These are phyloP conservation scores for Trichosporon ovoides DNA, from an alignment of 1,284 basidiomycete genomes.

Conservation along the genomic window DNA sequence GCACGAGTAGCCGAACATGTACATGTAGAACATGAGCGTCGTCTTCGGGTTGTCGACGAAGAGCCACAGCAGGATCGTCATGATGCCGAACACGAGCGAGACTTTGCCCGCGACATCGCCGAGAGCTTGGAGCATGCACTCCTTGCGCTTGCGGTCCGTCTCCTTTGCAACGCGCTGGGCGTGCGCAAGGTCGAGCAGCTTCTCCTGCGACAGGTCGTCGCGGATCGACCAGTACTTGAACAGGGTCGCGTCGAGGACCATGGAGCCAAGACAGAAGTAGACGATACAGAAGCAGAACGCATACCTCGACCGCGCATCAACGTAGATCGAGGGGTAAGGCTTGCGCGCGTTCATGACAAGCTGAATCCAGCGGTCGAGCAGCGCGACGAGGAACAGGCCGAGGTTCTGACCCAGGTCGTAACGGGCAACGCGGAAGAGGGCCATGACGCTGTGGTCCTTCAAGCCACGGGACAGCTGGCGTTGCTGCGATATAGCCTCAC, in stretches of 20 bases:
- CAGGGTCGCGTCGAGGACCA: slow-evolving; percentile 13
- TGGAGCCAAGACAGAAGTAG: slow-evolving; percentile 15
- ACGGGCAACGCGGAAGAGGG: slow-evolving; percentile 10
- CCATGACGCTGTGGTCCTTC: slow-evolving; percentile 15
- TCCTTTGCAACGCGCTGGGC: slow-evolving; percentile 8
- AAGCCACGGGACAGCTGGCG: slow-evolving; percentile 13
- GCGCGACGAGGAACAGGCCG: slow-evolving; percentile 14
- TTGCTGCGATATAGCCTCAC: slow-evolving; percentile 7
- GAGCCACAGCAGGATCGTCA: slow-evolving; percentile 13
- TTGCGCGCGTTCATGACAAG: slow-evolving; percentile 11
- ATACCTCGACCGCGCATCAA: slow-evolving; percentile 9
- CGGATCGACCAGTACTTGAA: slow-evolving; percentile 17
- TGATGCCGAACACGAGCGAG: slow-evolving; percentile 7
- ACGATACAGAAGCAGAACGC: slow-evolving; percentile 18
- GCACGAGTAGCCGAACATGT: slow-evolving; percentile 15
- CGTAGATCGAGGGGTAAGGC: slow-evolving; percentile 10
- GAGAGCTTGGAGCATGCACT: slow-evolving; percentile 3
- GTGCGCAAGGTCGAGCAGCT: slow-evolving; percentile 7
- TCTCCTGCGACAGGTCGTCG: slow-evolving; percentile 12
- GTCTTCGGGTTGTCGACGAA: slow-evolving; percentile 9
- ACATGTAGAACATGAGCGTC: slow-evolving; percentile 12
- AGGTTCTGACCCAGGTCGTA: slow-evolving; percentile 13
- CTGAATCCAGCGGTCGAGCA: slow-evolving; percentile 18
- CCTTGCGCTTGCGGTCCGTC: slow-evolving; percentile 3
- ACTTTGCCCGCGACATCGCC: slow-evolving; percentile 10